phyloP scores from a whole-genome alignment of 2,329 filamentous ascomycete genomes.

The Teratosphaeria viscida region DNA sequence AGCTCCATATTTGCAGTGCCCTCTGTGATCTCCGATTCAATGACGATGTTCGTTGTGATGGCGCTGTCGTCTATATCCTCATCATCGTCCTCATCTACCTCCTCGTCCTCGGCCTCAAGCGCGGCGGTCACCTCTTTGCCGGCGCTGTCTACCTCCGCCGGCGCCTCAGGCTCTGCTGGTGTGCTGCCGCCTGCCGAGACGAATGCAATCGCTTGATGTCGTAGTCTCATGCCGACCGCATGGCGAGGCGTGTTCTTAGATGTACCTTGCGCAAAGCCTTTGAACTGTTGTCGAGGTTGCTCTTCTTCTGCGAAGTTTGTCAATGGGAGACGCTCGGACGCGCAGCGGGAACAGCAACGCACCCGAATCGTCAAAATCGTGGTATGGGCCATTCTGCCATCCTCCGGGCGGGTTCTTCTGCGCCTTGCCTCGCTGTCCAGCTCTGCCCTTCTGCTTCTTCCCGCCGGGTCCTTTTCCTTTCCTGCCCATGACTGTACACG shows the following conservation, averaged over 20 bases:
- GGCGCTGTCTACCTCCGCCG: conserved; percentile 21
- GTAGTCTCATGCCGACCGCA: conserved; percentile 42
- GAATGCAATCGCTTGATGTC: conserved; percentile 48
- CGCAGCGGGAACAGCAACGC: neutral
- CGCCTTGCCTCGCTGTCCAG: conserved; percentile 8
- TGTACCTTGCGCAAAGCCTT: conserved; percentile 17
- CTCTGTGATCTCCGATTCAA: conserved; percentile 21
- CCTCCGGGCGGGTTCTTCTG: neutral
- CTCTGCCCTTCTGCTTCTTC: conserved; percentile 7
- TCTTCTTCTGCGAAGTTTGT: conserved; percentile 3
- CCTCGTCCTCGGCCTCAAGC: conserved; percentile 11
- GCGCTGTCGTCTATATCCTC: conserved; percentile 15
- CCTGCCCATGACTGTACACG: conserved; percentile 9
- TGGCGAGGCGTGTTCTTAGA: conserved; percentile 15
- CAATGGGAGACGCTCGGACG: neutral
- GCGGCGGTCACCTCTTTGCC: conserved; percentile 9
- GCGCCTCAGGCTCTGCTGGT: conserved; percentile 23
- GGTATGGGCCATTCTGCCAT: neutral
- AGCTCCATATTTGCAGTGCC: conserved; percentile 23
- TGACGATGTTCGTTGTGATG: conserved; percentile 19
- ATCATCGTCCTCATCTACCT: conserved; percentile 9
- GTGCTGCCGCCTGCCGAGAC: conserved; percentile 47
- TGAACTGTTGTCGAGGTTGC: conserved; percentile 11
- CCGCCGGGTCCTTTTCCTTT: conserved; percentile 8
- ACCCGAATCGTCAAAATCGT: neutral